Evolutionary conservation across 2,329 filamentous ascomycete species (phyloP), one percentile per base, ranked within the genome.

Genomic region (Ceratocystis papillata): DNA sequence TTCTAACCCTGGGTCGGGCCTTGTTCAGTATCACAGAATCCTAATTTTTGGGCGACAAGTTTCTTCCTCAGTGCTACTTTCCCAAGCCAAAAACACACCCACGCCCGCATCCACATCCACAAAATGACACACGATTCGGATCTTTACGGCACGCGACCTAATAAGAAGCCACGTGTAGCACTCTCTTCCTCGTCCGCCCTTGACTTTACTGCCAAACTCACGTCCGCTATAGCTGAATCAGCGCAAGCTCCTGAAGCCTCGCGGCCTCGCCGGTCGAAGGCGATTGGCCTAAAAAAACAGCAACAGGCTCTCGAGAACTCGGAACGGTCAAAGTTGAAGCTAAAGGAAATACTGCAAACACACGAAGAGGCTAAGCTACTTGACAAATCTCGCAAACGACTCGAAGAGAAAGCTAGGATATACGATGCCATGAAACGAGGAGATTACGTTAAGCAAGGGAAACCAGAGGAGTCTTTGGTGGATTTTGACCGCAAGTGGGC

Each of bases 401-500:
- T 99, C 87, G 87, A 95, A 73, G 87, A 91, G 77, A 99, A 99
- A 76, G 90, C 89, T 2, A 83, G 88, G 3, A 77, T 94, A 1
- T 99, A 99, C 75, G 86, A 88, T 5, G 88, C 89, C 46, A 87
- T 99, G 84, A 96, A 96, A 76, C 83, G 89, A 44, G 92, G 93
- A n/a, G 87, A 96, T 72, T 86, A 89, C 75, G 79, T 89, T n/a
- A 79, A 82, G 17, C 81, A 81, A 65, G 83, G 88, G 70, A 83
- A 87, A 72, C 79, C 83, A 70, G 78, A 83, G 53, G 83, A 86
- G 70, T 81, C 83, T 28, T 82, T 96, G 30, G 87, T 99, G 2
- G 93, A 99, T 77, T 99, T 99, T 75, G 94, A 97, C 76, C 82
- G 87, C 68, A 99, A 97, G 77, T 97, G 94, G 92, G 90, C 88